Base-by-base conservation (phyloP, 192 early-diverging fungal species). In the Coemansia sp. region DNA sequence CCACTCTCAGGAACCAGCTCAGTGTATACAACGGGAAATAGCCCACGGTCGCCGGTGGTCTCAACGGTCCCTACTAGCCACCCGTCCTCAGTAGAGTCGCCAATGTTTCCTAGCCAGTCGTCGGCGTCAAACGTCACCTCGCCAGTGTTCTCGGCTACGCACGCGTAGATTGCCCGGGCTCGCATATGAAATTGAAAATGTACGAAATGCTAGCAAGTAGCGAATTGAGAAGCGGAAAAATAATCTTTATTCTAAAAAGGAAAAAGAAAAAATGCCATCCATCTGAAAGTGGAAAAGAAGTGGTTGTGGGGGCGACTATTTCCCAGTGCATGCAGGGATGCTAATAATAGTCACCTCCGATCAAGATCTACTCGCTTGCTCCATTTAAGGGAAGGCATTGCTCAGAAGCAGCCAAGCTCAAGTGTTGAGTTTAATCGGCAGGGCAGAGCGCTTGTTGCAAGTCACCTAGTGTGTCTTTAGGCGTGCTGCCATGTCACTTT, bases 21-120 rank as follows among this genome's bases (percentile, higher is more conserved):
- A 0, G 70, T 63, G 46, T 81, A 81, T 35, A 76, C 74, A 2
- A 62, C 78, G 0, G 78, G 78, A 43, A 81, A 76, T 13, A 81
- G 63, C 2, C 78, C 78, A 40, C 63, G 66, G 23, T 69, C 43
- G 24, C 67, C 66, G 5, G 78, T 76, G 43, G 57, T 37, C 31
- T 64, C 23, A 33, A 76, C 73, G 1, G 65, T 76, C 62, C 73
- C 78, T 1, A 38, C 39, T 1, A 81, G 56, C 78, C 78, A 81
- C 3, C 78, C 78, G 60, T 72, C 63, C 16, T 81, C 78, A 35
- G 59, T 7, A 3, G 73, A 72, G 42, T 63, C 57, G 10, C 20
- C 10, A 14, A 81, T 45, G 63, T 59, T 23, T 9, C 38, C 45
- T 11, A 81, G 62, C 11, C 39, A 40, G 50, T 72, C 66, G 13